A percentile compares a stretch with the other conserved stretches of the same genome.
These are phyloP conservation scores for Coriaria nepalensis DNA, from an alignment of 306 rosid genomes.

Conservation along the genomic window DNA sequence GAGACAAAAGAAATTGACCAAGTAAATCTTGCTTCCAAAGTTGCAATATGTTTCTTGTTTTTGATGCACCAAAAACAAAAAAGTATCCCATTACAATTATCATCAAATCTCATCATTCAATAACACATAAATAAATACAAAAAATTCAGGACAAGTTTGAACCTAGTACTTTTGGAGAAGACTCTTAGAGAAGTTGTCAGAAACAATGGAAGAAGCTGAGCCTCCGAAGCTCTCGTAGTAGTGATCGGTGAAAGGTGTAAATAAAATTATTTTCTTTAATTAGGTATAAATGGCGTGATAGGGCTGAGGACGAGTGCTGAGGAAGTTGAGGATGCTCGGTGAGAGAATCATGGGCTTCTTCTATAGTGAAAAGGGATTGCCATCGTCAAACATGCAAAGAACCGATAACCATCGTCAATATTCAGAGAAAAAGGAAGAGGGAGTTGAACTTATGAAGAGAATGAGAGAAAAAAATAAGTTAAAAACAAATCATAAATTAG, in stretches of 20 bases:
- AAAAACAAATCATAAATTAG: too few species aligned
- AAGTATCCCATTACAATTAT: conserved; percentile 32
- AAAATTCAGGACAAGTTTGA: conserved; percentile 24
- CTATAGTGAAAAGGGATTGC: conserved; percentile 32
- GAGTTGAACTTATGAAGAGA: too few species aligned
- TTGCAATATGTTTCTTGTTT: conserved; percentile 41
- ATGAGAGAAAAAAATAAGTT: too few species aligned
- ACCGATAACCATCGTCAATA: too few species aligned
- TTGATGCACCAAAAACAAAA: conserved; percentile 31
- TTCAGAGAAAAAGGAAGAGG: too few species aligned
- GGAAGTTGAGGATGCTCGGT: conserved; percentile 86
- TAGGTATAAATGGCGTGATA: conserved; percentile 70
- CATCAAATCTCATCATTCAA: conserved; percentile 27
- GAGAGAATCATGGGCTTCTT: conserved; percentile 65
- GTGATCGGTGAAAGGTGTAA: conserved; percentile 70
- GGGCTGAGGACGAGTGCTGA: conserved; percentile 74
- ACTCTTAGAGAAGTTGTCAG: conserved; percentile 82
- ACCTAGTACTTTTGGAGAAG: conserved; percentile 78
- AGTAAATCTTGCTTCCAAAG: conserved; percentile 63
- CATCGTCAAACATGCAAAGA: too few species aligned
- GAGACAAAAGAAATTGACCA: conserved; percentile 24
- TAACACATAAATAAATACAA: conserved; percentile 6
- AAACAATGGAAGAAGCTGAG: conserved; percentile 66
- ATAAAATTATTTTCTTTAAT: conserved; percentile 73
- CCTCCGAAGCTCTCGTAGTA: conserved; percentile 64